phyloP scores from a whole-genome alignment of 495 filamentous ascomycete genomes.

The Aspergillus bridgeri region DNA sequence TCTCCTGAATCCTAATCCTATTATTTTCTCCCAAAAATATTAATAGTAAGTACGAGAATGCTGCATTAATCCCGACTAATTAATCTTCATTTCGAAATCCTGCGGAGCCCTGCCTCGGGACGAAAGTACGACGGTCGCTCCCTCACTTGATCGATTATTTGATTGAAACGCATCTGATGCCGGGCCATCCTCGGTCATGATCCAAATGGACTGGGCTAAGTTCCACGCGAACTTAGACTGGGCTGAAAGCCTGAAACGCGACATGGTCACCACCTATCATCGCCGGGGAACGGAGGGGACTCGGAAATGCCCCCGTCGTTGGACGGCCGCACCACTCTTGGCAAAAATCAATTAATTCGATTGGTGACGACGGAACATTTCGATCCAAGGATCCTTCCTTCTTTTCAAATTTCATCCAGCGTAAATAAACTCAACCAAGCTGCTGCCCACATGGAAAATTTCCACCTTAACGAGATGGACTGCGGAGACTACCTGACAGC shows the following conservation, averaged over 20 bases:
- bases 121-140: background rate
- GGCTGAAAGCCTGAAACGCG: slow-evolving; percentile 3
- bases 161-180: background rate
- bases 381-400: background rate
- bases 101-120: background rate
- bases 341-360: background rate
- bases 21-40: background rate
- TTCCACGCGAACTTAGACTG: slow-evolving; percentile 1
- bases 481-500: background rate
- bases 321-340: background rate
- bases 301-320: slow-evolving; percentile 2
- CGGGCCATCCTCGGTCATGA: slow-evolving; percentile 4
- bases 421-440: no score
- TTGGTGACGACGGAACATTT: background rate
- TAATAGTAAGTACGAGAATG: background rate
- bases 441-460: background rate
- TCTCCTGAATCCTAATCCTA: background rate
- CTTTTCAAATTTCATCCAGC: background rate
- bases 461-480: background rate
- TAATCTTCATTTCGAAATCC: background rate
- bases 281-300: background rate
- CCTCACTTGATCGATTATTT: background rate
- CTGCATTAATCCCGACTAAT: background rate
- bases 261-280: slow-evolving; percentile 1
- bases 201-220: background rate